Base-by-base conservation (phyloP, 495 filamentous ascomycete species). In the Trichocladium antarcticum region DNA sequence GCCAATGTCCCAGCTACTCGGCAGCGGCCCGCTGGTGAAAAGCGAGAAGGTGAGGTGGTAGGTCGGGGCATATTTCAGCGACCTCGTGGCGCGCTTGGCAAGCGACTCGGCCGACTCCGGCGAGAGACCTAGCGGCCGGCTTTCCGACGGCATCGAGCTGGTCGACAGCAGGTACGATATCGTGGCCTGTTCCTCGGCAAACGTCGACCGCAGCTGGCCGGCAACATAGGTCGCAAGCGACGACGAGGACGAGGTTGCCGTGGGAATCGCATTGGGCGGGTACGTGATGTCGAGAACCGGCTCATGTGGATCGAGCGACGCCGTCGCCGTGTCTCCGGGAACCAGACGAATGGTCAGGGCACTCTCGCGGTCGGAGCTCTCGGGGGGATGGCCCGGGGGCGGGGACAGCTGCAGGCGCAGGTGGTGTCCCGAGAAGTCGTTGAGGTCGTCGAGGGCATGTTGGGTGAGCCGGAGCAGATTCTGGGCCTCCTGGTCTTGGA, bases 31-130 rank as follows among this genome's bases (percentile, higher is more conserved):
- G 10, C 84, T 82, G 0, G 86, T 90, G 58, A 98, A 97, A 0
- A 98, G 74, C 1, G 93, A 97, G 61, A 98, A 94, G 3, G 92
- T 94, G 2, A 98, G 69, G 59, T 98, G 92, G 61, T 98, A 98
- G 8, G 87, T 95, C 15, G 90, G 80, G 12, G 90, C 82, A 61
- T 95, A 95, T 61, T 90, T 93, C 55, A 96, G 74, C 3, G 89
- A 86, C 44, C 89, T 70, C 1, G 86, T 86, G 47, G 84, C 82
- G 47, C 70, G 70, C 58, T 77, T 77, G 9, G 71, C 62, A 1
- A 79, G 60, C 6, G 74, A 63, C 19, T 74, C 70, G 46, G 66
- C 61, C 4, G 65, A 51, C 31, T 71, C 65, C 45, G 68, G 63
- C 2, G 69, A 54, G 3, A 73, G 50, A 8, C 63, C 64, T 19